Evolutionary conservation across 345 rosid genomes (phyloP).

Genomic region (Pugionium cornutum): DNA sequence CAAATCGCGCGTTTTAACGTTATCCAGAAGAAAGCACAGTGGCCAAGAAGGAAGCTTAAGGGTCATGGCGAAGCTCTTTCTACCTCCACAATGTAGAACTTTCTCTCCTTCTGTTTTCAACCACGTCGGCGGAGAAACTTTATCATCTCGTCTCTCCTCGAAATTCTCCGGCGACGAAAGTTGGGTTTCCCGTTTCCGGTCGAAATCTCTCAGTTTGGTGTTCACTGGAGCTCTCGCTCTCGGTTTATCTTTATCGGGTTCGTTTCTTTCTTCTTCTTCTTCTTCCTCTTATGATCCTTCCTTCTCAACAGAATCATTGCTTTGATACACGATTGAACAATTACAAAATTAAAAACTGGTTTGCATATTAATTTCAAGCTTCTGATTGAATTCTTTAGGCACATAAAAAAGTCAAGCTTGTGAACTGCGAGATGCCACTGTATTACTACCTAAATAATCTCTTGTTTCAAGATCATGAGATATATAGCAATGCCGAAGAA

Average conservation of each 20-base stretch:
- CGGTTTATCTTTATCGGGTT: constrained; percentile 59
- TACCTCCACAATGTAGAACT: constrained; percentile 30
- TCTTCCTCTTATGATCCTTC: too few relatives aligned
- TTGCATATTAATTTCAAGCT: neutral
- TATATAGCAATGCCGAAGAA: too few relatives aligned
- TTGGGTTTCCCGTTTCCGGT: constrained; percentile 48
- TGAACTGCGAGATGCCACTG: too few relatives aligned
- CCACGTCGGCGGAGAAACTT: constrained; percentile 6
- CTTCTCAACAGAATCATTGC: too few relatives aligned
- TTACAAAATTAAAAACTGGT: constrained; percentile 8
- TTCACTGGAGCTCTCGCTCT: constrained; percentile 73
- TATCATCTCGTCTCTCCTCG: constrained; percentile 37
- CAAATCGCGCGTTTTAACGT: constrained; percentile 21
- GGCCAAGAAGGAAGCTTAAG: neutral
- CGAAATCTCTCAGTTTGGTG: constrained; percentile 55
- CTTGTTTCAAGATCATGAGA: too few relatives aligned
- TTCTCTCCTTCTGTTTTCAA: constrained; percentile 13
- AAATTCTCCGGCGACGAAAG: constrained; percentile 30
- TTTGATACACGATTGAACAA: too few relatives aligned
- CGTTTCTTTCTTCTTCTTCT: constrained; percentile 8
- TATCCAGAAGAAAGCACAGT: constrained; percentile 33
- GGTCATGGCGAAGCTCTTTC: constrained; percentile 21
- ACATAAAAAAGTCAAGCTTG: too few relatives aligned
- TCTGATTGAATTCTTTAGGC: too few relatives aligned
- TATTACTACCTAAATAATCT: too few relatives aligned